phyloP scores from a whole-genome alignment of 108 stramenopile species.

The Nitzschia inconspicua region DNA sequence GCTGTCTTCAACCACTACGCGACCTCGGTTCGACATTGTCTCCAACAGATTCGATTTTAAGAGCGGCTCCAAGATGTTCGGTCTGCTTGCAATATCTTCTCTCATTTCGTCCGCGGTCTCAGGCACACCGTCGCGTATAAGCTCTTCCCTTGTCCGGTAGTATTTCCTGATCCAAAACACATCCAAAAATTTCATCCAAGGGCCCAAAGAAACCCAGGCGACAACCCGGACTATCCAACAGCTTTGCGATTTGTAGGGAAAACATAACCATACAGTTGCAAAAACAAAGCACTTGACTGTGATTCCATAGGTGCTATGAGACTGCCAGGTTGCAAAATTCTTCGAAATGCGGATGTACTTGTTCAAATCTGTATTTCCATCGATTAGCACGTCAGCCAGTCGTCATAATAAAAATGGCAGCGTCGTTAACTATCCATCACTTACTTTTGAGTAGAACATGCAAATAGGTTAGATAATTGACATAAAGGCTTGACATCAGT shows the following conservation, averaged over 20 bases:
- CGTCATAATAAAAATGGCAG: not conserved
- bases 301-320: slow-evolving; percentile 39
- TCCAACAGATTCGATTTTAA: slow-evolving; percentile 15
- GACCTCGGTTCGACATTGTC: slow-evolving; percentile 27
- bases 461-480: slow-evolving; percentile 22
- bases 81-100: slow-evolving; percentile 6
- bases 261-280: slow-evolving; percentile 37
- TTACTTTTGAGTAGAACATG: slow-evolving; percentile 18
- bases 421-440: not conserved
- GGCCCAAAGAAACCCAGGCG: slow-evolving; percentile 16
- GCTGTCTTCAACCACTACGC: slow-evolving; percentile 33
- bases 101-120: slow-evolving; percentile 16
- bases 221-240: slow-evolving; percentile 19
- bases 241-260: slow-evolving; percentile 48
- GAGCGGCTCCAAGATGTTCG: slow-evolving; percentile 23
- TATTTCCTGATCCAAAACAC: slow-evolving; percentile 23
- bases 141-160: slow-evolving; percentile 30
- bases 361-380: slow-evolving; percentile 24
- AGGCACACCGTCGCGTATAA: slow-evolving; percentile 4
- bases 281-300: slow-evolving; percentile 36
- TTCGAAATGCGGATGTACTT: slow-evolving; percentile 40
- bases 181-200: slow-evolving; percentile 39
- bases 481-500: slow-evolving; percentile 10
- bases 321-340: slow-evolving; percentile 66
- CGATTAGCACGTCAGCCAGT: not conserved